Conservation (phyloP, 2,329 filamentous ascomycete genomes). For the Botrytis medusae region DNA sequence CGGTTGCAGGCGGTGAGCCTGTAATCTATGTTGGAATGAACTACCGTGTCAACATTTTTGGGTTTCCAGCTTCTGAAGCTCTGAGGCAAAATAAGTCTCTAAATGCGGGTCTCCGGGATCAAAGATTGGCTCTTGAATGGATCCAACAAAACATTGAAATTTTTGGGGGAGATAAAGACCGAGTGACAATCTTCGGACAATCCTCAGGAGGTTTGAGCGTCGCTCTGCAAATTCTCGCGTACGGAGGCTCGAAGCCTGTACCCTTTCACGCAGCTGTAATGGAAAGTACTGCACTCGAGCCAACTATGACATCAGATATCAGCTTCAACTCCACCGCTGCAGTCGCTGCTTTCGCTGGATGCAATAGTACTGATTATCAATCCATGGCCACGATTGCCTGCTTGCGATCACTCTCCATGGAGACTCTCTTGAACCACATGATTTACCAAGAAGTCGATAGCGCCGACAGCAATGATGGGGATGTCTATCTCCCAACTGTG, state of each 20-base stretch:
- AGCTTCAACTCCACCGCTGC: constrained; percentile 48
- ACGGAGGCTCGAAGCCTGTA: constrained; percentile 45
- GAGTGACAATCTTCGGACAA: constrained; percentile 61
- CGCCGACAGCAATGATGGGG: constrained; percentile 50
- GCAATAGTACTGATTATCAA: constrained; percentile 45
- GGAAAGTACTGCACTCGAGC: constrained; percentile 51
- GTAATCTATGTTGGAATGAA: constrained; percentile 60
- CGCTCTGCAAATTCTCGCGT: constrained; percentile 51
- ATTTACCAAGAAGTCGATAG: constrained; percentile 43
- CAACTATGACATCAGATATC: constrained; percentile 50
- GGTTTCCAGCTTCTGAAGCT: constrained; percentile 63
- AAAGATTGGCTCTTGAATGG: constrained; percentile 52
- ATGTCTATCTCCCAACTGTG: constrained; percentile 52
- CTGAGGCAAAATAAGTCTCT: constrained; percentile 39
- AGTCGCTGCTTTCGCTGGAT: constrained; percentile 46
- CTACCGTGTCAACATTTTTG: constrained; percentile 54
- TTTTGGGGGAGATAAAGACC: constrained; percentile 58
- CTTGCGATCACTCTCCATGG: constrained; percentile 46
- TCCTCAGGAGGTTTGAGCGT: constrained; percentile 51
- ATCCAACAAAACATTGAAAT: constrained; percentile 55
- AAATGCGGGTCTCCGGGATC: constrained; percentile 42
- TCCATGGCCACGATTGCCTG: constrained; percentile 47
- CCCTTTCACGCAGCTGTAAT: constrained; percentile 50
- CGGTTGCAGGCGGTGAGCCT: constrained; percentile 46
- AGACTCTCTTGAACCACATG: constrained; percentile 47